Percentiles rank a stretch among this genome's conserved stretches.
Conservation (phyloP, 129 eudicot genomes). For the Oenanthe sinensis region DNA sequence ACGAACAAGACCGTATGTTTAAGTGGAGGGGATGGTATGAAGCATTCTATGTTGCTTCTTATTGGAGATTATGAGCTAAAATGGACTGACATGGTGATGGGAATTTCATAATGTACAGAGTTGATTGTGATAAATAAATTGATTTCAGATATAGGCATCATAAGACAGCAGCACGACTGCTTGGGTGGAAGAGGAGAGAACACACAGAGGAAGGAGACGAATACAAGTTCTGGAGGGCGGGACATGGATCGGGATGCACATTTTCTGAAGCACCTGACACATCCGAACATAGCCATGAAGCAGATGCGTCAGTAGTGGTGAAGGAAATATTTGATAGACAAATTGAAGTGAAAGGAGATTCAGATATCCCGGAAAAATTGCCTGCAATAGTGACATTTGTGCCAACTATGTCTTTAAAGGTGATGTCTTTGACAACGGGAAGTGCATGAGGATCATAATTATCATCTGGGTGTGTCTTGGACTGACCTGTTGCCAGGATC, state of each 20-base stretch:
- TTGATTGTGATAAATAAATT: slow-evolving; percentile 34
- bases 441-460: slow-evolving; percentile 54
- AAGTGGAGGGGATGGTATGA: slow-evolving; percentile 1
- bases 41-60: slow-evolving; percentile 19
- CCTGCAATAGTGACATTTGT: slow-evolving; percentile 51
- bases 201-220: slow-evolving; percentile 27
- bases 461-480: slow-evolving; percentile 59
- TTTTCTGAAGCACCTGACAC: slow-evolving; percentile 55
- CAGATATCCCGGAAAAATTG: slow-evolving; percentile 42
- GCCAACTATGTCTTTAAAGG: slow-evolving; percentile 43
- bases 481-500: slow-evolving; percentile 51
- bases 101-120: slow-evolving; percentile 27
- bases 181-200: slow-evolving; percentile 17
- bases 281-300: slow-evolving; percentile 57
- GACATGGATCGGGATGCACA: slow-evolving; percentile 73
- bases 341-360: slow-evolving; percentile 63
- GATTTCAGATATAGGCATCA: slow-evolving; percentile 25
- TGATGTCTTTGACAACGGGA: slow-evolving; percentile 48
- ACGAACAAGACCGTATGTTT: slow-evolving; percentile 3
- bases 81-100: slow-evolving; percentile 15
- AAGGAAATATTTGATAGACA: slow-evolving; percentile 54
- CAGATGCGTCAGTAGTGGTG: slow-evolving; percentile 11
- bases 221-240: slow-evolving; percentile 41
- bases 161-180: slow-evolving; percentile 30
- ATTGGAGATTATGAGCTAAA: slow-evolving; percentile 15